Conservation (phyloP, 2,329 filamentous ascomycete species). For the Alternaria sp. region DNA sequence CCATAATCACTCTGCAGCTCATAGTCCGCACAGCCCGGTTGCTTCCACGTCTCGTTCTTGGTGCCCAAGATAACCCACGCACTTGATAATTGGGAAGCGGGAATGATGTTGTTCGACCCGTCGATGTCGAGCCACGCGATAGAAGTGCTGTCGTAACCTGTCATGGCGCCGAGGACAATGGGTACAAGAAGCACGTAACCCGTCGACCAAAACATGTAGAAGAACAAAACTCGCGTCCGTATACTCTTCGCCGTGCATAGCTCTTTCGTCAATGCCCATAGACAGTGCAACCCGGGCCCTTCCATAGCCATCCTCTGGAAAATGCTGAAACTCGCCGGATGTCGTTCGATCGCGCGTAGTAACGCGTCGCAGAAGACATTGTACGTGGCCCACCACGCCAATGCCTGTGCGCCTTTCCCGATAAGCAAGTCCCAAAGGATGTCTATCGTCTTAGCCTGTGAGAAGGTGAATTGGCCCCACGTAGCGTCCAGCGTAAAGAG, state of each 20-base stretch:
- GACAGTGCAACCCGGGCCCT: constrained; percentile 27
- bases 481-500: constrained; percentile 39
- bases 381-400: constrained; percentile 40
- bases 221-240: constrained; percentile 30
- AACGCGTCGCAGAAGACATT: constrained; percentile 44
- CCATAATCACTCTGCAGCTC: background rate
- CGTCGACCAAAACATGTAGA: constrained; percentile 40
- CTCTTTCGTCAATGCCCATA: constrained; percentile 36
- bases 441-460: constrained; percentile 45
- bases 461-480: constrained; percentile 35
- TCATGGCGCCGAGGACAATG: constrained; percentile 45
- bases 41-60: constrained; percentile 18
- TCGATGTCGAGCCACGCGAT: constrained; percentile 37
- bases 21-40: constrained; percentile 10
- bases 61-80: constrained; percentile 13
- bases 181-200: constrained; percentile 41
- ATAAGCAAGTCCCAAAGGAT: constrained; percentile 45
- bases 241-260: constrained; percentile 29
- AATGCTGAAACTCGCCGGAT: constrained; percentile 42
- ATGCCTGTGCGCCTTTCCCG: constrained; percentile 40
- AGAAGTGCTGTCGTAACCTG: constrained; percentile 43
- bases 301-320: constrained; percentile 43
- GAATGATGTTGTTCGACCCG: constrained; percentile 34
- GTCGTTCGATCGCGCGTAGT: constrained; percentile 42
- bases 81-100: constrained; percentile 17